These are phyloP conservation scores for Geotrichum klebahnii DNA, from an alignment of 1,139 yeast species.

Conservation along the genomic window DNA sequence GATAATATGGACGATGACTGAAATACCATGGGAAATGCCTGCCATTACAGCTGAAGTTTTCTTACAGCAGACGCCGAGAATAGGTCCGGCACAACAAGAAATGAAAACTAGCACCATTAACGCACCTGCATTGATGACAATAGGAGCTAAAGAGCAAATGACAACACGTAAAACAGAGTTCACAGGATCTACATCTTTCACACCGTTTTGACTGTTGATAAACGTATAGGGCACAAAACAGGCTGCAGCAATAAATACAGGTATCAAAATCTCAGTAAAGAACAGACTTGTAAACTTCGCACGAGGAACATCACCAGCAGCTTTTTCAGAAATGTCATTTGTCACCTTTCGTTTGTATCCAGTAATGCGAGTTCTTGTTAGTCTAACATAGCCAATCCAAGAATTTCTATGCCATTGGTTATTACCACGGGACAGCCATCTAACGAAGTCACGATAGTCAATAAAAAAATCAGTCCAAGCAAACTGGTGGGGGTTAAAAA, in stretches of 20 bases:
- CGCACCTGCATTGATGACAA: slow-evolving; percentile 79
- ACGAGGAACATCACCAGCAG: slow-evolving; percentile 91
- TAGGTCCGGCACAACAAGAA: slow-evolving; percentile 97
- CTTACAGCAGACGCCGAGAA: slow-evolving; percentile 92
- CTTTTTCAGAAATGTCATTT: slow-evolving; percentile 87
- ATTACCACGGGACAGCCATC: slow-evolving; percentile 99
- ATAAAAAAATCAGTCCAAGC: slow-evolving; percentile 98
- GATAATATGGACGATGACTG: slow-evolving; percentile 77
- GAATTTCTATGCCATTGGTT: slow-evolving; percentile 98
- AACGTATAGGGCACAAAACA: slow-evolving; percentile 87
- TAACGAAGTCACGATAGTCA: slow-evolving; percentile 95
- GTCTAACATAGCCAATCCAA: slow-evolving; percentile 96
- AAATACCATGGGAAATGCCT: slow-evolving; percentile 88
- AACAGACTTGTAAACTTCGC: slow-evolving; percentile 86
- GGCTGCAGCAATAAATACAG: slow-evolving; percentile 81
- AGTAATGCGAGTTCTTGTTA: slow-evolving; percentile 93
- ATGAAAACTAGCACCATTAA: slow-evolving; percentile 59
- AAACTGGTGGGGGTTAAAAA: slow-evolving; percentile 97
- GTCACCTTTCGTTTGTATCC: slow-evolving; percentile 91
- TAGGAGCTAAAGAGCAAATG: slow-evolving; percentile 88
- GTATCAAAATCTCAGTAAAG: slow-evolving; percentile 83
- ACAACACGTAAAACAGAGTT: slow-evolving; percentile 82
- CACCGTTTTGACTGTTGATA: slow-evolving; percentile 97
- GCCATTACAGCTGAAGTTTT: slow-evolving; percentile 97
- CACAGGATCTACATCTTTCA: slow-evolving; percentile 51